phyloP scores from a whole-genome alignment of 2,329 filamentous ascomycete genomes.

The Sarocladiaceae sp. region DNA sequence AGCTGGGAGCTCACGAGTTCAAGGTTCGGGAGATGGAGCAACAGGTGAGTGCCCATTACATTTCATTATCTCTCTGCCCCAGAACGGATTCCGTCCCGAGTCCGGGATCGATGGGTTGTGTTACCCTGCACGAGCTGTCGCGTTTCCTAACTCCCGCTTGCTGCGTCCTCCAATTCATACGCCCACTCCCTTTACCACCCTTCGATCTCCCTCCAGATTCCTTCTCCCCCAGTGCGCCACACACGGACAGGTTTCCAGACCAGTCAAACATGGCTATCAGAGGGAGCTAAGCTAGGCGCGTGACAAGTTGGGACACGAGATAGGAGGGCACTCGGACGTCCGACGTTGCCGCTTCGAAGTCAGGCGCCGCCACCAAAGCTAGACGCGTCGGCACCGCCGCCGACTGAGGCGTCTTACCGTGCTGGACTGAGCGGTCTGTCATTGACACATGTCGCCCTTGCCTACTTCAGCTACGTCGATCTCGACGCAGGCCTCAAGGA shows the following conservation, averaged over 20 bases:
- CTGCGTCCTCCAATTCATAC: background rate
- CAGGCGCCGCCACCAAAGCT: background rate
- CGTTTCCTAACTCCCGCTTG: background rate
- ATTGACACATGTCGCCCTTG: no score
- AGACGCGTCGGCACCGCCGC: no score
- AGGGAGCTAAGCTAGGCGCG: background rate
- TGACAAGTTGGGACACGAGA: background rate
- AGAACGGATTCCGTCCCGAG: background rate
- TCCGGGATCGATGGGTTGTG: no score
- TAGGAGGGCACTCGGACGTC: slow-evolving; percentile 3
- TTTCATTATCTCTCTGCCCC: background rate
- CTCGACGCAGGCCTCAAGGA: no score
- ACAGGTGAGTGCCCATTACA: slow-evolving; percentile 60
- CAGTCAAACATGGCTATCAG: no score
- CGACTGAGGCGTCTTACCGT: no score
- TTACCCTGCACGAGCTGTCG: background rate
- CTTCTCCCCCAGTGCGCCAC: slow-evolving; percentile 6
- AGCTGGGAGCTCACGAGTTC: slow-evolving; percentile 90
- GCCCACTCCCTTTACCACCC: background rate
- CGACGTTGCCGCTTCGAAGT: background rate
- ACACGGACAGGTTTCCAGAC: background rate
- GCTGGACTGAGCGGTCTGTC: no score
- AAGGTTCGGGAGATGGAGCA: slow-evolving; percentile 99
- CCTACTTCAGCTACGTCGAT: no score
- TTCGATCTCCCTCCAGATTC: slow-evolving; percentile 7